These are phyloP conservation scores for Penicillium concentricum DNA, from an alignment of 2,329 filamentous ascomycete genomes.

Conservation along the genomic window DNA sequence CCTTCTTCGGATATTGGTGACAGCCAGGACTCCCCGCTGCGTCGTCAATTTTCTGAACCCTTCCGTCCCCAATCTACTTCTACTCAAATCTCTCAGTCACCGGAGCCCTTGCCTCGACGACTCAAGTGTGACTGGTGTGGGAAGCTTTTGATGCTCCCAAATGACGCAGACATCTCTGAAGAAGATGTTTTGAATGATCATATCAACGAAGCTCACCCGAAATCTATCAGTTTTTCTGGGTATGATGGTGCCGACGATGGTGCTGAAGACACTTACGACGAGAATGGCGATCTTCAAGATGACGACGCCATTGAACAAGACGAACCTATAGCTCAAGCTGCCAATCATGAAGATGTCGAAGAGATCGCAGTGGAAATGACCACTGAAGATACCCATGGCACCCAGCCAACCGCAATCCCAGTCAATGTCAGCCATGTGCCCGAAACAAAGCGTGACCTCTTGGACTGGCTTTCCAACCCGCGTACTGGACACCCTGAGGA, in stretches of 20 bases:
- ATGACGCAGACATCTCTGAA: conserved; percentile 25
- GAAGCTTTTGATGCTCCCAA: conserved; percentile 31
- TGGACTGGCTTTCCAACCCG: conserved; percentile 24
- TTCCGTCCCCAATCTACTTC: conserved; percentile 35
- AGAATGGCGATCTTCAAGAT: conserved; percentile 17
- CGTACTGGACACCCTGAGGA: conserved; percentile 17
- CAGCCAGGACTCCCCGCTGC: conserved; percentile 37
- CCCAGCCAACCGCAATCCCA: not conserved
- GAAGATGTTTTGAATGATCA: conserved; percentile 35
- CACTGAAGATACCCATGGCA: not conserved
- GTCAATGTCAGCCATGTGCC: not conserved
- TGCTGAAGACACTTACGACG: conserved; percentile 15
- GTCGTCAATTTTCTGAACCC: conserved; percentile 42
- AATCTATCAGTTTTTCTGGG: conserved; percentile 25
- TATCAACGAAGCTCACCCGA: conserved; percentile 34
- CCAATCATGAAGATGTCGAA: conserved; percentile 11
- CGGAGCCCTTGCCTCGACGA: conserved; percentile 26
- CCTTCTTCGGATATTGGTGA: conserved; percentile 38
- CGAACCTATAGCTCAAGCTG: conserved; percentile 8
- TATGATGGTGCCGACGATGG: conserved; percentile 23
- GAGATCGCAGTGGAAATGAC: conserved; percentile 18
- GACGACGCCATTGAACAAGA: conserved; percentile 18
- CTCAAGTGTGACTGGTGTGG: conserved; percentile 40
- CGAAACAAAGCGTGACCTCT: conserved; percentile 8
- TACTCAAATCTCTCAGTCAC: conserved; percentile 36